A percentile compares a stretch with the other conserved stretches of the same genome.
Evolutionary conservation across 169 alveolate genomes (phyloP).

Genomic region (Plasmodium ovale): DNA sequence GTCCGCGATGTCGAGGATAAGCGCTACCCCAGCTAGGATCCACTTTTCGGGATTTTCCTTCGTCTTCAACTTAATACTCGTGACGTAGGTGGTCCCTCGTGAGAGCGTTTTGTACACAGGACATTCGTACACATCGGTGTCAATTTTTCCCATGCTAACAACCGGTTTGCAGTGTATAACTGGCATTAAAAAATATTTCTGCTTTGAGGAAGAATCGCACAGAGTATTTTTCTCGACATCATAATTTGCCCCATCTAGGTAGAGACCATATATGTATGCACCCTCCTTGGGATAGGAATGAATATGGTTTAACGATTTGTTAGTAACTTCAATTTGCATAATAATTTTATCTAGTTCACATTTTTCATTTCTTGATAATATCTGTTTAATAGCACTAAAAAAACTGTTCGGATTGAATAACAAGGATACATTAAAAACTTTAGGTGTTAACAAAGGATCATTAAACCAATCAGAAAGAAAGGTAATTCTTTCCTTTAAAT

Average conservation of each 20-base stretch:
- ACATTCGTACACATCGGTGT: constrained; percentile 92
- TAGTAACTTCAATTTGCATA: constrained; percentile 94
- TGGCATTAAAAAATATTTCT: constrained; percentile 95
- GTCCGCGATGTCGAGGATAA: constrained; percentile 95
- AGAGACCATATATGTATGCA: constrained; percentile 91
- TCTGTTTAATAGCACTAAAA: constrained; percentile 97
- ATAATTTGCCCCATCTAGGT: constrained; percentile 95
- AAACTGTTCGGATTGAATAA: constrained; percentile 96
- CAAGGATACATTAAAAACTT: constrained; percentile 92
- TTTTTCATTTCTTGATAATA: constrained; percentile 92
- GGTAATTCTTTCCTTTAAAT: constrained; percentile 92
- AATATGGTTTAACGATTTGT: constrained; percentile 91
- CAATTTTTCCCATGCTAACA: constrained; percentile 86
- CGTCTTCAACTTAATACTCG: constrained; percentile 95
- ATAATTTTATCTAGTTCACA: constrained; percentile 94
- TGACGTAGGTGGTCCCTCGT: constrained; percentile 95
- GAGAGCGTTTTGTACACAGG: constrained; percentile 95
- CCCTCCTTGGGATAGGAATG: constrained; percentile 93
- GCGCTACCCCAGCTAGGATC: constrained; percentile 97
- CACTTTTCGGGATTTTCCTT: constrained; percentile 95
- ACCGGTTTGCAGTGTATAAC: constrained; percentile 95
- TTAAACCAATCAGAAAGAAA: constrained; percentile 94
- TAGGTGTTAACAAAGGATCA: constrained; percentile 93
- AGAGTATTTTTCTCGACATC: constrained; percentile 91
- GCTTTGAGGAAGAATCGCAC: constrained; percentile 95